Percentiles rank a stretch among this genome's conserved stretches.
These are phyloP conservation scores for Daedalea quercina DNA, from an alignment of 768 basidiomycete genomes.

Conservation along the genomic window DNA sequence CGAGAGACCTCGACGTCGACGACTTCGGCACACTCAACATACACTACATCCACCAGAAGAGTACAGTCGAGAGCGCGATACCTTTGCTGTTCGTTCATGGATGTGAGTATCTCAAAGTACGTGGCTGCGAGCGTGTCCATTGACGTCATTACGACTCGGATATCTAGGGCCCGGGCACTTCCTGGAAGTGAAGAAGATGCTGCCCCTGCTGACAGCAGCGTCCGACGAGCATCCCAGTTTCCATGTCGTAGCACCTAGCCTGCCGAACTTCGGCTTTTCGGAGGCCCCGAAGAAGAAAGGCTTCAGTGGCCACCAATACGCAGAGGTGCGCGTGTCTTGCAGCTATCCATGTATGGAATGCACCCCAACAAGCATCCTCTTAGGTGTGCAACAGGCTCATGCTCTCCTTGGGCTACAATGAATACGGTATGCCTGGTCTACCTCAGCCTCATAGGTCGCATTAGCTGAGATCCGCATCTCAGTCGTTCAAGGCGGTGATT, in stretches of 20 bases:
- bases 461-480: background rate
- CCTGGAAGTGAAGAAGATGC: slow-evolving; percentile 48
- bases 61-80: slow-evolving; percentile 33
- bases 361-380: background rate
- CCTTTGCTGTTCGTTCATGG: slow-evolving; percentile 61
- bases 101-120: slow-evolving; percentile 29
- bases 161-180: slow-evolving; percentile 56
- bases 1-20: slow-evolving; percentile 41
- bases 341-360: background rate
- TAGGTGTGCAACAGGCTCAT: slow-evolving; percentile 22
- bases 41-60: slow-evolving; percentile 42
- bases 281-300: slow-evolving; percentile 47
- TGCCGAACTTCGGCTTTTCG: slow-evolving; percentile 61
- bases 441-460: background rate
- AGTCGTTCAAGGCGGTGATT: slow-evolving; percentile 47
- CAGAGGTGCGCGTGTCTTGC: background rate
- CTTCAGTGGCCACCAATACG: slow-evolving; percentile 24
- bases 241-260: slow-evolving; percentile 51
- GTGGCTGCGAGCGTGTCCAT: background rate
- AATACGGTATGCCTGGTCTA: slow-evolving; percentile 15
- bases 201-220: slow-evolving; percentile 41
- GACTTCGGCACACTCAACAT: slow-evolving; percentile 42
- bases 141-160: background rate
- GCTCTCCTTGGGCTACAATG: slow-evolving; percentile 21
- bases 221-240: slow-evolving; percentile 45